Evolutionary conservation across 2,329 filamentous ascomycete genomes (phyloP).

Genomic region (Clonostachys solani): DNA sequence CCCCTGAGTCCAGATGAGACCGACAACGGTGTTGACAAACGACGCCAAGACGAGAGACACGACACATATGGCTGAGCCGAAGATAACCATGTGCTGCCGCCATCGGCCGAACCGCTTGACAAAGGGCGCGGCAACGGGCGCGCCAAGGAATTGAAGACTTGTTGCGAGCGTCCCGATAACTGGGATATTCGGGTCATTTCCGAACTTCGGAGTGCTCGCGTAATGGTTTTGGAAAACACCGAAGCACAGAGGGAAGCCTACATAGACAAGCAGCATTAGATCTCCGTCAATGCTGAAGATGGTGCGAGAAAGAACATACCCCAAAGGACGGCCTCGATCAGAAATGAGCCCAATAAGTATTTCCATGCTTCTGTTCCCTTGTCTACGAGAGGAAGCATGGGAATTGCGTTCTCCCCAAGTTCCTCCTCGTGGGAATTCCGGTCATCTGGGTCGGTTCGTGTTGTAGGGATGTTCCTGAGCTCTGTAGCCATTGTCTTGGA

Average conservation of each 20-base stretch:
- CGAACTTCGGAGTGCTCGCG: conserved; percentile 53
- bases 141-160: conserved; percentile 52
- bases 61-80: conserved; percentile 45
- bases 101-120: conserved; percentile 35
- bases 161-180: conserved; percentile 59
- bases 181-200: conserved; percentile 47
- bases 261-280: no score
- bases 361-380: no score
- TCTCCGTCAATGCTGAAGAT: no score
- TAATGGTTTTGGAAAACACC: conserved; percentile 72
- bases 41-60: conserved; percentile 45
- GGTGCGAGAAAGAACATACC: no score
- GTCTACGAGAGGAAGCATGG: no score
- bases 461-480: no score
- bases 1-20: conserved; percentile 58
- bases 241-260: conserved; percentile 65
- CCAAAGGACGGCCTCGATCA: no score
- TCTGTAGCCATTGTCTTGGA: no score
- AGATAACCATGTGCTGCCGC: conserved; percentile 33
- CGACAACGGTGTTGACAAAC: conserved; percentile 45
- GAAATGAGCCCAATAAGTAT: no score
- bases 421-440: no score
- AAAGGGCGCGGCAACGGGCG: conserved; percentile 41
- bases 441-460: no score
- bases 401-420: no score